Base-by-base conservation (phyloP, 208 protist genomes). In the Crithidia sp. region DNA sequence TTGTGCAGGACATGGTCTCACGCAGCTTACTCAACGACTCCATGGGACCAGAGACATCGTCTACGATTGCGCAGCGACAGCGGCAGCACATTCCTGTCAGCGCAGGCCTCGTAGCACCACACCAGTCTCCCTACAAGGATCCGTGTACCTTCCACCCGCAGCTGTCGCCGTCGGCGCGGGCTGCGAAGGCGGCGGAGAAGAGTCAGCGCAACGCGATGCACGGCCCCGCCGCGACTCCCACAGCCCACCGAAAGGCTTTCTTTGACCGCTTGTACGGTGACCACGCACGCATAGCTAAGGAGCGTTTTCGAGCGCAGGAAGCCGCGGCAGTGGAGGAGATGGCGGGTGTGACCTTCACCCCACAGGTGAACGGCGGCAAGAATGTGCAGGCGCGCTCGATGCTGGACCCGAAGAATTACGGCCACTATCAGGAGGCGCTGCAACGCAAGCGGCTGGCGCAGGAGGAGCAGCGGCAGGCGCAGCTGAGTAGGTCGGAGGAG, bases 71-170 rank as follows among this genome's bases (percentile, higher is more conserved):
- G 17, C 73, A 76, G 44, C 66, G 67, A 4, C 76, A 74, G 13
- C 61, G 64, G 2, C 71, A 77, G 16, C 76, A 77, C 55, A 74
- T 88, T 10, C 87, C 87, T 0, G 64, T 88, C 5, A 49, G 57
- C 0, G 68, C 76, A 40, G 59, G 66, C 39, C 79, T 92, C 6
- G 82, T 92, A 10, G 86, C 83, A 54, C 89, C 85, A 67, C 89
- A 90, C 70, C 60, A 55, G 4, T 88, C 87, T 4, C 83, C 82
- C n/a, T 93, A 90, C 71, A 70, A 74, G 12, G 79, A 94, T 43
- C 78, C 82, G 8, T 96, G 88, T 77, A 92, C 91, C 16, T 96
- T 96, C 45, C 70, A 82, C 5, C 91, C 89, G 5, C 69, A 77
- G 17, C 77, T 93, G 17, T 86, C 88, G 7, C 74, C 74, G 2